These are phyloP conservation scores for Cyberlindnera lachancei DNA, from an alignment of 805 yeast genomes.

Conservation along the genomic window DNA sequence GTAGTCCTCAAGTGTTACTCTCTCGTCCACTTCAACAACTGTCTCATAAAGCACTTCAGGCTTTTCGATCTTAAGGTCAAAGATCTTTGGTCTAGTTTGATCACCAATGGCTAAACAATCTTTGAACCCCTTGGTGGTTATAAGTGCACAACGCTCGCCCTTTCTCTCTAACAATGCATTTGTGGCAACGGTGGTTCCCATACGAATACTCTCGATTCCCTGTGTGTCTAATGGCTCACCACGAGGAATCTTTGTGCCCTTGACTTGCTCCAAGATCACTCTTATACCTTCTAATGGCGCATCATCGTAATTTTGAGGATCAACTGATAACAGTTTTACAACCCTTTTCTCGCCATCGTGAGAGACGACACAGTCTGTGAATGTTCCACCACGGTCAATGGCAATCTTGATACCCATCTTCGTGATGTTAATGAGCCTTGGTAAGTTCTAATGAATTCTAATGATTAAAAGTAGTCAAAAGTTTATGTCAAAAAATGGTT, in stretches of 20 bases:
- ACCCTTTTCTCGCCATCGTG: slow-evolving; percentile 50
- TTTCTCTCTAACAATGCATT: slow-evolving; percentile 89
- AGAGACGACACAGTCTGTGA: slow-evolving; percentile 54
- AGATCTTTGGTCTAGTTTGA: slow-evolving; percentile 86
- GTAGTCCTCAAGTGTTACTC: slow-evolving; percentile 78
- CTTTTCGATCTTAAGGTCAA: slow-evolving; percentile 70
- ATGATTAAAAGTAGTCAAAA: no score
- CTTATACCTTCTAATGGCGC: slow-evolving; percentile 93
- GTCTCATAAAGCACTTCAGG: slow-evolving; percentile 64
- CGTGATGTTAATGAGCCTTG: not conserved
- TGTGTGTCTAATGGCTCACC: slow-evolving; percentile 54
- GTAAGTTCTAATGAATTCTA: no score
- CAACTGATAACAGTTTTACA: slow-evolving; percentile 79
- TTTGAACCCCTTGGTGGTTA: slow-evolving; percentile 83
- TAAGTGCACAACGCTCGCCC: slow-evolving; percentile 80
- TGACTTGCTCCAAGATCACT: slow-evolving; percentile 57
- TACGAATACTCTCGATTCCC: slow-evolving; percentile 58
- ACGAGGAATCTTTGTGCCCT: slow-evolving; percentile 48
- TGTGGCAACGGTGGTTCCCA: slow-evolving; percentile 96
- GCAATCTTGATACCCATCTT: slow-evolving; percentile 30
- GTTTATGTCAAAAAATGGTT: no score
- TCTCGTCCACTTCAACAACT: slow-evolving; percentile 82
- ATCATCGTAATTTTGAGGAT: slow-evolving; percentile 79
- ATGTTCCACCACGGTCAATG: slow-evolving; percentile 79
- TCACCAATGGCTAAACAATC: slow-evolving; percentile 82